These are phyloP conservation scores for Stachybotrys echinatus DNA, from an alignment of 2,329 filamentous ascomycete genomes.

Conservation along the genomic window DNA sequence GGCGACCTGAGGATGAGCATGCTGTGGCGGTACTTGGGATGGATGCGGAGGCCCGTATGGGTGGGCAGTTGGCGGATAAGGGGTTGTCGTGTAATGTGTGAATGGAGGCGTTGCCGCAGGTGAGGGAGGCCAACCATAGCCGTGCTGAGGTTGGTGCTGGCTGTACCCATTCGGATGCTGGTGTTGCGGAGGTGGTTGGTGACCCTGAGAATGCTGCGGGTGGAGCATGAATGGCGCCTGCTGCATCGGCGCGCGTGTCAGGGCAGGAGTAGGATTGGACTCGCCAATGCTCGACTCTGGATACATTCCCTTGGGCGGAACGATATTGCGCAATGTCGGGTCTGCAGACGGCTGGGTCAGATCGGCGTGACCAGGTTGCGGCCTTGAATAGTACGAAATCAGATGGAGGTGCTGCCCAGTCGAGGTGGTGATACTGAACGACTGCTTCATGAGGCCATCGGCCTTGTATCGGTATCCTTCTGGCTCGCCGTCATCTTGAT, in stretches of 20 bases:
- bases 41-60: slow-evolving; percentile 20
- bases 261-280: slow-evolving; percentile 70
- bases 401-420: slow-evolving; percentile 86
- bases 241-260: slow-evolving; percentile 69
- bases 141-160: slow-evolving; percentile 36
- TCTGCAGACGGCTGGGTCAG: slow-evolving; percentile 80
- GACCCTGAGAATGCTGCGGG: slow-evolving; percentile 21
- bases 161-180: slow-evolving; percentile 23
- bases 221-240: slow-evolving; percentile 30
- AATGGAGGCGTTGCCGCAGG: slow-evolving; percentile 51
- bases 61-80: slow-evolving; percentile 26
- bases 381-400: slow-evolving; percentile 92
- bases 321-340: slow-evolving; percentile 71
- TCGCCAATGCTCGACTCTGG: slow-evolving; percentile 93
- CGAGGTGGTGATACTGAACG: slow-evolving; percentile 96
- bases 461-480: slow-evolving; percentile 94
- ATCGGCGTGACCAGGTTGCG: slow-evolving; percentile 65
- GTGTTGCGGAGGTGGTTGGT: slow-evolving; percentile 25
- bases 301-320: slow-evolving; percentile 91
- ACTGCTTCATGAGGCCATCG: slow-evolving; percentile 98
- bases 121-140: slow-evolving; percentile 51
- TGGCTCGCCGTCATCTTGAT: slow-evolving; percentile 77
- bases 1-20: slow-evolving; percentile 21
- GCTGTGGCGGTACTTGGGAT: slow-evolving; percentile 9
- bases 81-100: slow-evolving; percentile 35